phyloP scores from a whole-genome alignment of 75 land plant genomes.

The Cunninghamia lanceolata region DNA sequence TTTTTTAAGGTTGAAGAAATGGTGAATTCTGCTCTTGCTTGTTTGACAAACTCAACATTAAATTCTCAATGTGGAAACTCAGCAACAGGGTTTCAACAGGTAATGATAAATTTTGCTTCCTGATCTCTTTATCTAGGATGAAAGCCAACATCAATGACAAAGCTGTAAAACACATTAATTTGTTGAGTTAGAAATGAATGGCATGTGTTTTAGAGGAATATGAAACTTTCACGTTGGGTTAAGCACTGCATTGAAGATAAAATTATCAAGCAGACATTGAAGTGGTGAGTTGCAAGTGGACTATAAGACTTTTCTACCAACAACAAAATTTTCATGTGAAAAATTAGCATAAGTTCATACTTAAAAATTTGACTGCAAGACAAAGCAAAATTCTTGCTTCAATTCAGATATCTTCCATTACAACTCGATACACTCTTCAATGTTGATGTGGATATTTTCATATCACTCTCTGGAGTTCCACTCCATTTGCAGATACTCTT shows the following conservation, averaged over 20 bases:
- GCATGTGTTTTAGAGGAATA: background rate
- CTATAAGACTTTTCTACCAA: background rate
- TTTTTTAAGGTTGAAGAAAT: slow-evolving; percentile 51
- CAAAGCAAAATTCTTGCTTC: too few relatives aligned
- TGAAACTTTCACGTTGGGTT: background rate
- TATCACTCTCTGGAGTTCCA: background rate
- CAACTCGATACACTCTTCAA: background rate
- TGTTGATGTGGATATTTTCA: background rate
- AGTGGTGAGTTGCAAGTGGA: background rate
- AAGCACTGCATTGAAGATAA: background rate
- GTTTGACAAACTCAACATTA: slow-evolving; percentile 25
- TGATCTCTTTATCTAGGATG: background rate
- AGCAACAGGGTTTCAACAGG: slow-evolving; percentile 37
- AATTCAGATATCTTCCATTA: too few relatives aligned
- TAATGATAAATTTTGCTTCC: background rate
- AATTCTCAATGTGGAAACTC: slow-evolving; percentile 17
- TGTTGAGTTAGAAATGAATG: background rate
- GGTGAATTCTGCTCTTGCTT: slow-evolving; percentile 49
- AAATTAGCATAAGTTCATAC: too few relatives aligned
- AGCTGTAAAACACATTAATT: background rate
- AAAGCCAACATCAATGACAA: background rate
- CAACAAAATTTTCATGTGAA: background rate
- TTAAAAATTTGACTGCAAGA: too few relatives aligned
- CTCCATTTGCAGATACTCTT: background rate
- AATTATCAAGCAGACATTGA: background rate